Conservation (phyloP, 306 rosid genomes). For the Vigna nakashimae region DNA sequence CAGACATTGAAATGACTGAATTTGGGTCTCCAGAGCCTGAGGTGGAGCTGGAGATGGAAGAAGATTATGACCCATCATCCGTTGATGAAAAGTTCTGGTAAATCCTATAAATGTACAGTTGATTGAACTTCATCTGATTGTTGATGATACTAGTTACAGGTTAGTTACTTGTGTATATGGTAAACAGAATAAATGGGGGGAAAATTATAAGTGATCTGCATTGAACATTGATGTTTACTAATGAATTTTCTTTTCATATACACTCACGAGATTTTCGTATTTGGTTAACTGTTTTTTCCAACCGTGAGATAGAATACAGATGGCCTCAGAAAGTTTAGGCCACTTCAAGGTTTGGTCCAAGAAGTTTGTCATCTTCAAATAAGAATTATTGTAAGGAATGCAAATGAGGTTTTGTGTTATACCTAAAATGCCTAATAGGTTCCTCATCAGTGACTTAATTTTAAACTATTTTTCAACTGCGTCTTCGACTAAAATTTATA, state of each 20-base stretch:
- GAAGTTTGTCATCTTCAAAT: background rate
- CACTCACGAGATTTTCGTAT: slow-evolving; percentile 36
- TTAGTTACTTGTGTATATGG: slow-evolving; percentile 73
- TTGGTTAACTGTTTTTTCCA: slow-evolving; percentile 30
- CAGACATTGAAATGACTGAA: slow-evolving; percentile 76
- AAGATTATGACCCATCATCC: slow-evolving; percentile 51
- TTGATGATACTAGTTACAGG: slow-evolving; percentile 66
- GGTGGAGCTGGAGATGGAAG: slow-evolving; percentile 78
- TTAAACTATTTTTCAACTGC: background rate
- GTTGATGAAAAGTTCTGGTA: slow-evolving; percentile 84
- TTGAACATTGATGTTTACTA: slow-evolving; percentile 60
- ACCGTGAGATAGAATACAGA: slow-evolving; percentile 10
- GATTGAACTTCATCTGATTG: slow-evolving; percentile 66
- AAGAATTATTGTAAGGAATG: background rate
- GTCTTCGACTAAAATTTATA: background rate
- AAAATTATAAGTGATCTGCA: slow-evolving; percentile 58
- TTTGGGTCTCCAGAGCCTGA: slow-evolving; percentile 75
- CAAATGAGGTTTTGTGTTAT: background rate
- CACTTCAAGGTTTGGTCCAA: background rate
- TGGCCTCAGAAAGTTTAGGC: background rate
- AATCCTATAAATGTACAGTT: slow-evolving; percentile 68
- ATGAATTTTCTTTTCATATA: slow-evolving; percentile 53
- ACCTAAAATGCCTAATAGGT: background rate
- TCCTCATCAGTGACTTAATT: background rate
- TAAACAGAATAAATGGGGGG: slow-evolving; percentile 35